Evolutionary conservation across 768 basidiomycete species (phyloP).

Genomic region (Austroboletus festivus): DNA sequence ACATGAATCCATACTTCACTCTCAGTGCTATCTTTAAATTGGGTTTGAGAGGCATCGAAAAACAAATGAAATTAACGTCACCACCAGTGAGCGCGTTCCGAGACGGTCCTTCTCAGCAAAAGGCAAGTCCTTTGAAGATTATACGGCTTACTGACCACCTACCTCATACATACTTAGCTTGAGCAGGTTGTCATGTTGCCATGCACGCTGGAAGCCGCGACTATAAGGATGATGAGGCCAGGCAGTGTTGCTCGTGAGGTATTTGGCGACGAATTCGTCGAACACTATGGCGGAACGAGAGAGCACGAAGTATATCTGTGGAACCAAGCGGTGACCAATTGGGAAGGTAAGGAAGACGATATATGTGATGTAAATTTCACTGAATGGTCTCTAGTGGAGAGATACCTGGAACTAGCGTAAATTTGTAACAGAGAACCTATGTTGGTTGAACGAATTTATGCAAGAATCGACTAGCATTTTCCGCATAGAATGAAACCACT

Average conservation of each 20-base stretch:
- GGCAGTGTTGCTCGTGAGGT: constrained; percentile 83
- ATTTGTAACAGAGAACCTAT: not conserved
- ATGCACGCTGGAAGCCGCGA: constrained; percentile 74
- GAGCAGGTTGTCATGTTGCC: constrained; percentile 71
- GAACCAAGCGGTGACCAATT: constrained; percentile 88
- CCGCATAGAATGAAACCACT: constrained; percentile 51
- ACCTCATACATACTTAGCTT: not conserved
- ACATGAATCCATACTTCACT: constrained; percentile 92
- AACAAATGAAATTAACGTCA: constrained; percentile 60
- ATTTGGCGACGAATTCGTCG: constrained; percentile 87
- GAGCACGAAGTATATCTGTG: constrained; percentile 84
- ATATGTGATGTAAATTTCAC: constrained; percentile 2
- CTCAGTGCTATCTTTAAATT: constrained; percentile 84
- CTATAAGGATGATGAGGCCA: constrained; percentile 71
- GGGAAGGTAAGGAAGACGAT: constrained; percentile 69
- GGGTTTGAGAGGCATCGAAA: constrained; percentile 85
- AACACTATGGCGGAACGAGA: constrained; percentile 94
- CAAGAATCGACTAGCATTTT: constrained; percentile 3
- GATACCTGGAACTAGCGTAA: constrained; percentile 81
- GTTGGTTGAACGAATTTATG: not conserved
- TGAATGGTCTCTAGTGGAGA: constrained; percentile 55
- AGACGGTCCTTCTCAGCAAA: constrained; percentile 46
- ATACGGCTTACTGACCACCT: not conserved
- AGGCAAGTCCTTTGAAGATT: constrained; percentile 50
- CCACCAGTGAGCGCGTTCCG: constrained; percentile 56